A percentile compares a stretch with the other conserved stretches of the same genome.
These are phyloP conservation scores for Solanum raphanifolium DNA, from an alignment of 257 asterid genomes.

Conservation along the genomic window DNA sequence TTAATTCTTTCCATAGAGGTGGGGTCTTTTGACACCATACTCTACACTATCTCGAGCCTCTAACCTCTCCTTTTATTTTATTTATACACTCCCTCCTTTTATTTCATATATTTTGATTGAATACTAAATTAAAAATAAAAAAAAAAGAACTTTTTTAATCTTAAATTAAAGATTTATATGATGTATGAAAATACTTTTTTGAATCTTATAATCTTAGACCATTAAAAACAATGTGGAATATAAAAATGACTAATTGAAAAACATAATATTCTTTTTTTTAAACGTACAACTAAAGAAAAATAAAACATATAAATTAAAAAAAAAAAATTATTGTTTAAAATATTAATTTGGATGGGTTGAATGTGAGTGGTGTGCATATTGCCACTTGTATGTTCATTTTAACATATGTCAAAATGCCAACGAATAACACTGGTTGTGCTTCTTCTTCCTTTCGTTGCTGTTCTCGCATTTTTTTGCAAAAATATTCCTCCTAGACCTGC, in stretches of 20 bases:
- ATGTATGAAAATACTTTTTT: not conserved
- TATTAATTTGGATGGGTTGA: not conserved
- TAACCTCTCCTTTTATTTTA: not conserved
- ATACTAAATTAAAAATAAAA: not conserved
- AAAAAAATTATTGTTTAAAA: not conserved
- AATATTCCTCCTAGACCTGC: not conserved
- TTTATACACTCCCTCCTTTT: not conserved
- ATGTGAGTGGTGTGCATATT: not conserved
- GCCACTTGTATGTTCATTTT: not conserved
- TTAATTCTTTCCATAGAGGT: not conserved
- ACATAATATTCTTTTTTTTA: too few species aligned
- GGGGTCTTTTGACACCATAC: not conserved
- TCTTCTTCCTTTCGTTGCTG: not conserved
- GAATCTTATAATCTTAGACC: too few species aligned
- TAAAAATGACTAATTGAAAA: not conserved
- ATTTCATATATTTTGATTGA: not conserved
- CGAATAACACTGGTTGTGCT: not conserved
- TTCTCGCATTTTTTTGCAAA: not conserved
- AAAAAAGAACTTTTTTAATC: not conserved
- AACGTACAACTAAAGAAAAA: not conserved
- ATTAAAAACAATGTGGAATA: too few species aligned
- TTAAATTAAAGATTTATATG: not conserved
- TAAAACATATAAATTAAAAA: not conserved
- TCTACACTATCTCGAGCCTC: not conserved
- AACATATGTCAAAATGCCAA: not conserved